Percentiles rank a stretch among this genome's conserved stretches.
Conservation (phyloP, 805 yeast species). For the Naumovozyma dairenensis region DNA sequence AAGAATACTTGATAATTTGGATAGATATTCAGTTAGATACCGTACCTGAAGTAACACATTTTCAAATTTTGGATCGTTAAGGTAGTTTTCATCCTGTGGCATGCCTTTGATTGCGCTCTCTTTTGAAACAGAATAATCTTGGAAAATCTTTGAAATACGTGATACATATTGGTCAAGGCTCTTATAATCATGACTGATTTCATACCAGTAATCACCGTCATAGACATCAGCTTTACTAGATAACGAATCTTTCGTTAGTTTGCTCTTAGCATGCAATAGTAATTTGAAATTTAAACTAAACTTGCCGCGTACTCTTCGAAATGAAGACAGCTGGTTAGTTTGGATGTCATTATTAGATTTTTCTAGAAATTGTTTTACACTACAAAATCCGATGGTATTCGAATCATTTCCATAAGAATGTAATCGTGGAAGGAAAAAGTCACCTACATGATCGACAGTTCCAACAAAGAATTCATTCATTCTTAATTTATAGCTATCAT, state of each 20-base stretch:
- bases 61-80: too few species aligned
- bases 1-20: constrained; percentile 33
- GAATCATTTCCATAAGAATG: constrained; percentile 3
- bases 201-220: constrained; percentile 23
- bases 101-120: too few species aligned
- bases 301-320: too few species aligned
- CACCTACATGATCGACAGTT: constrained; percentile 25
- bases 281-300: constrained; percentile 23
- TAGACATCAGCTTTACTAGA: constrained; percentile 4
- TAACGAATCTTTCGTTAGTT: constrained; percentile 13
- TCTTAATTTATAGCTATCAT: constrained; percentile 21
- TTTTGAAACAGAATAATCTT: too few species aligned
- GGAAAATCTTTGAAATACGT: too few species aligned
- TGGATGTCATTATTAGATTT: constrained; percentile 19
- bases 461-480: constrained; percentile 26
- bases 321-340: too few species aligned
- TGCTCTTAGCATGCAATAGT: constrained; percentile 21
- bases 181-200: constrained; percentile 19
- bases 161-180: constrained; percentile 12
- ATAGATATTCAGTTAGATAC: constrained; percentile 16
- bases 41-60: too few species aligned
- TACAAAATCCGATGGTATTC: constrained; percentile 6
- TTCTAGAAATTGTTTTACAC: constrained; percentile 12
- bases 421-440: constrained; percentile 25
- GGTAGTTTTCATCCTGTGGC: too few species aligned